Evolutionary conservation across 106 monocot species (phyloP), one percentile per base, ranked within the genome.

Genomic region (Phalaenopsis aphrodite): DNA sequence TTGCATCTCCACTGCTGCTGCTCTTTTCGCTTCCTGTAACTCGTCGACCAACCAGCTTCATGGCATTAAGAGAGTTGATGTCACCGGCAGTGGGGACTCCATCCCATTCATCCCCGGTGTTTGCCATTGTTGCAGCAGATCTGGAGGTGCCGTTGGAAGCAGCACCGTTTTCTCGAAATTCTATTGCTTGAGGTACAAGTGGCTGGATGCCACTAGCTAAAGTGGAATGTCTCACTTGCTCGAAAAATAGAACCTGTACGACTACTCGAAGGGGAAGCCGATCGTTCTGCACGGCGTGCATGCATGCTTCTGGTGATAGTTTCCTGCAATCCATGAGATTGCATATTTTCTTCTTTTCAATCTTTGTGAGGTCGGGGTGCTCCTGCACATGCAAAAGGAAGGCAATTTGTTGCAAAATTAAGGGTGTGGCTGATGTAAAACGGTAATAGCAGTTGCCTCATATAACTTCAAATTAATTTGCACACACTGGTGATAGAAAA

Each of bases 221-320:
- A 42, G 77, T 23, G 16, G 75, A 55, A 41, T 57, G 47, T 23
- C 83, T 75, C 69, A 87, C 7, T 80, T 94, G 94, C 81, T 94
- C 91, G 66, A 94, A 89, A 82, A 88, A 94, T 80, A 94, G 89
- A 82, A 94, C 86, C 75, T 90, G 94, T n/a, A 91, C 94, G 5
- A 92, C 87, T 15, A 88, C 72, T 24, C 92, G 83, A 37, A 95
- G 91, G 5, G 94, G 94, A 49, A 95, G 88, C 4, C 87, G 77
- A 2, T 95, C 94, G 16, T 92, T 95, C 55, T 95, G 90, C 42
- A 88, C 88, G 4, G 88, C 90, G 67, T 95, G 94, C 76, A 81
- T 82, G 71, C 83, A 82, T 18, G 94, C 91, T 36, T 90, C 92
- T 11, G 85, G 38, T 2, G 94, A 90, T 36, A 95, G 91, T 72